Percentiles rank a stretch among this genome's conserved stretches.
phyloP scores from a whole-genome alignment of 228 moss, liverwort and hornwort species.

The Sphagnum fallax region DNA sequence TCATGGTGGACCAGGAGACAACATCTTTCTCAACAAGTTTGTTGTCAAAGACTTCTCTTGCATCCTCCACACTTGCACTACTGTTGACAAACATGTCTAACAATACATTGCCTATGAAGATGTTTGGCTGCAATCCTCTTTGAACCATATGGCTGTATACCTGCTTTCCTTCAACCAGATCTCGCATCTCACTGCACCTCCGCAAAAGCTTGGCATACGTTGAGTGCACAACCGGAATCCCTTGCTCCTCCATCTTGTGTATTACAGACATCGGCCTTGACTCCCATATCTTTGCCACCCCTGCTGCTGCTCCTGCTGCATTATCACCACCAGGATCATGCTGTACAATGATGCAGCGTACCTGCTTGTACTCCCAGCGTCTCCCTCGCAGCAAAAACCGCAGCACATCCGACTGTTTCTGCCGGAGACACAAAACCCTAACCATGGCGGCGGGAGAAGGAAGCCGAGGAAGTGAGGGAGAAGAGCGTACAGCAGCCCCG shows the following conservation, averaged over 20 bases:
- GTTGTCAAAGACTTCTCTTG: constrained; percentile 5
- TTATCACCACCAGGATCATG: too few species aligned
- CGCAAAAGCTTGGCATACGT: constrained; percentile 5
- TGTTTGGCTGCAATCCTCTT: background rate
- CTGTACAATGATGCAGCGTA: constrained; percentile 41
- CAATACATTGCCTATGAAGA: constrained; percentile 1
- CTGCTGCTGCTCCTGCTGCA: too few species aligned
- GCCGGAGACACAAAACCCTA: constrained; percentile 11
- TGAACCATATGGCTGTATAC: constrained; percentile 4
- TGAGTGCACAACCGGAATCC: background rate
- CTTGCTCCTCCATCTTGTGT: background rate
- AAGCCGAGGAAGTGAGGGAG: too few species aligned
- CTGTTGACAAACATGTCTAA: constrained; percentile 3
- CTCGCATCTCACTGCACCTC: background rate
- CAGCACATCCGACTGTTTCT: constrained; percentile 90
- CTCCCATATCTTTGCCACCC: background rate
- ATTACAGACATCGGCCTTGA: background rate
- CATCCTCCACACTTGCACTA: constrained; percentile 5
- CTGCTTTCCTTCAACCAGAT: constrained; percentile 2
- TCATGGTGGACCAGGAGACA: constrained; percentile 5
- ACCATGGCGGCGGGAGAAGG: too few species aligned
- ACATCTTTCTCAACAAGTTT: constrained; percentile 6
- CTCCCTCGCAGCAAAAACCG: constrained; percentile 78
- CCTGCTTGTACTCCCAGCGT: constrained; percentile 90
- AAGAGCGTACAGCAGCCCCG: too few species aligned